Conservation (phyloP, 371 early-diverging fungal genomes). For the Zancudomyces culisetae region DNA sequence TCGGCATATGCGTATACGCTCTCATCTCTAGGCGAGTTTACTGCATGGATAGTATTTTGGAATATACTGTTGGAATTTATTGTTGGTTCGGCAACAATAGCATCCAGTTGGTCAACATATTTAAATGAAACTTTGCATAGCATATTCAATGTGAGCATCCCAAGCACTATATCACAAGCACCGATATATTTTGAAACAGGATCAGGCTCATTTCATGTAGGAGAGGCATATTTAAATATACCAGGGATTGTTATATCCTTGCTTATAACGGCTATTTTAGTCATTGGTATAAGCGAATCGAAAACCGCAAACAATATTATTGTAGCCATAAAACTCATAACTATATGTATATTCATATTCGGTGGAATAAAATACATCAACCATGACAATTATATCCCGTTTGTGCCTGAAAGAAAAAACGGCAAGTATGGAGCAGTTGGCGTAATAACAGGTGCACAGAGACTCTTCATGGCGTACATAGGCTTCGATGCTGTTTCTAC, state of each 20-base stretch:
- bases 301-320: slow-evolving; percentile 41
- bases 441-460: slow-evolving; percentile 40
- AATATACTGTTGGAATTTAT: slow-evolving; percentile 53
- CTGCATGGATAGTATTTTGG: slow-evolving; percentile 61
- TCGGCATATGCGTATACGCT: slow-evolving; percentile 63
- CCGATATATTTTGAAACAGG: not conserved
- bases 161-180: not conserved
- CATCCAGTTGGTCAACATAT: slow-evolving; percentile 53
- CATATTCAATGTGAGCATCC: not conserved
- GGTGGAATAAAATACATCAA: slow-evolving; percentile 33
- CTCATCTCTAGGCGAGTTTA: slow-evolving; percentile 54
- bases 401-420: slow-evolving; percentile 30
- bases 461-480: slow-evolving; percentile 66
- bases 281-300: slow-evolving; percentile 44
- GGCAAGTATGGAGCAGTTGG: slow-evolving; percentile 36
- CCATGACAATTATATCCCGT: slow-evolving; percentile 43
- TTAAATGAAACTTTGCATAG: slow-evolving; percentile 32
- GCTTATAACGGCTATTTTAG: slow-evolving; percentile 29
- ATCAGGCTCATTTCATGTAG: not conserved
- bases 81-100: slow-evolving; percentile 42
- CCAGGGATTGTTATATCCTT: slow-evolving; percentile 43
- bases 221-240: slow-evolving; percentile 36
- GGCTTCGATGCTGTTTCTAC: slow-evolving; percentile 78
- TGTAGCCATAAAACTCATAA: slow-evolving; percentile 44
- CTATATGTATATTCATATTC: slow-evolving; percentile 51